Evolutionary conservation across 1,284 basidiomycete species (phyloP).

Genomic region (Chondrostereum purpureum): DNA sequence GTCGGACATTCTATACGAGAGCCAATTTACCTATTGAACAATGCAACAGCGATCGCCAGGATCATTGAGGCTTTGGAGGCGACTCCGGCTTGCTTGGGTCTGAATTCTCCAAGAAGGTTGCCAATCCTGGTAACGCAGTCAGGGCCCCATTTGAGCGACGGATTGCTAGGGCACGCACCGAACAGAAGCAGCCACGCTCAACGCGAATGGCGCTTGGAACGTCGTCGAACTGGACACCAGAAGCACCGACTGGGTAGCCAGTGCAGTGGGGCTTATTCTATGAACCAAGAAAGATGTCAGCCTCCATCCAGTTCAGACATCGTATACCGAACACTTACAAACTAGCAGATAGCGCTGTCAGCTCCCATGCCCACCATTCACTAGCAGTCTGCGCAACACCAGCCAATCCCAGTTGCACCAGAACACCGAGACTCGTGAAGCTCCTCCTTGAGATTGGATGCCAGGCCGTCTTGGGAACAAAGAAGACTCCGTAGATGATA

Average conservation of each 20-base stretch:
- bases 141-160: background rate
- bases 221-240: slow-evolving; percentile 71
- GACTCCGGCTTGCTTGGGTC: slow-evolving; percentile 60
- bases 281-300: background rate
- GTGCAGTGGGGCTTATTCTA: slow-evolving; percentile 47
- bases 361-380: slow-evolving; percentile 94
- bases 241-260: slow-evolving; percentile 71
- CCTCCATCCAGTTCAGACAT: background rate
- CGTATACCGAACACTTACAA: slow-evolving; percentile 31
- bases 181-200: slow-evolving; percentile 79
- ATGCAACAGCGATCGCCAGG: slow-evolving; percentile 51
- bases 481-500: slow-evolving; percentile 68
- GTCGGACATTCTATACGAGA: background rate
- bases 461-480: slow-evolving; percentile 79
- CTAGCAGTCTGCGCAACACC: slow-evolving; percentile 65
- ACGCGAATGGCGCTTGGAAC: slow-evolving; percentile 80
- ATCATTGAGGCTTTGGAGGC: slow-evolving; percentile 58
- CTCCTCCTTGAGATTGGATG: slow-evolving; percentile 64
- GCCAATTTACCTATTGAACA: slow-evolving; percentile 52
- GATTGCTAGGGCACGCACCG: slow-evolving; percentile 45
- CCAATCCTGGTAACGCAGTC: slow-evolving; percentile 54
- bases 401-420: slow-evolving; percentile 71
- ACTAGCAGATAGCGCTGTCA: slow-evolving; percentile 56
- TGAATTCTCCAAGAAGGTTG: slow-evolving; percentile 73
- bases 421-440: slow-evolving; percentile 68